A percentile compares a stretch with the other conserved stretches of the same genome.
Conservation (phyloP, 495 filamentous ascomycete species). For the Patellaria atrata region DNA sequence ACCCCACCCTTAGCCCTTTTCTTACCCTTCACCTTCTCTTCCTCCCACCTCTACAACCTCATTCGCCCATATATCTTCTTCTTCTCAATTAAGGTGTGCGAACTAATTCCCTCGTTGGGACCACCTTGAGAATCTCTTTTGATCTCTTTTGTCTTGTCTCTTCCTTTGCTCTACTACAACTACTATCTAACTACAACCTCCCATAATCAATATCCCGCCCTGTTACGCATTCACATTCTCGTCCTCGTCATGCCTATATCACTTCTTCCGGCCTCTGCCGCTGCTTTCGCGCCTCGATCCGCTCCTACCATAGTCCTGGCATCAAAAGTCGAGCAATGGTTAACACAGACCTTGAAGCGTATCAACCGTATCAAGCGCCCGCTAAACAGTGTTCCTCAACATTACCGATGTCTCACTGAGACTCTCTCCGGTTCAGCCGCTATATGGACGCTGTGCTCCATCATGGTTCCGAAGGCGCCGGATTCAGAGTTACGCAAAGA, state of each 20-base stretch:
- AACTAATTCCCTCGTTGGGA: slow-evolving; percentile 46
- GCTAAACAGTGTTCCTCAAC: slow-evolving; percentile 92
- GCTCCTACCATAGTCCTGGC: slow-evolving; percentile 92
- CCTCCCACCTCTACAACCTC: slow-evolving; percentile 26
- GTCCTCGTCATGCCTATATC: slow-evolving; percentile 67
- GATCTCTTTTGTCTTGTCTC: slow-evolving; percentile 39
- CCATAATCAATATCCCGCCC: slow-evolving; percentile 15
- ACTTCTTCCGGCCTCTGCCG: slow-evolving; percentile 87
- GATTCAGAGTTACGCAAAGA: slow-evolving; percentile 78
- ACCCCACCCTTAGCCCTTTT: slow-evolving; percentile 17
- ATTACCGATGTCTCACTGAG: slow-evolving; percentile 92
- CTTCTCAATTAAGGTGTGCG: slow-evolving; percentile 33
- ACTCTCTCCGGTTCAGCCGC: slow-evolving; percentile 81
- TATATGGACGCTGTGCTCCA: slow-evolving; percentile 88
- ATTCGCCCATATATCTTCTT: slow-evolving; percentile 28
- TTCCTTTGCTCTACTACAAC: slow-evolving; percentile 30
- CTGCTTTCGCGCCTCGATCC: slow-evolving; percentile 88
- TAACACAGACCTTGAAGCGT: slow-evolving; percentile 91
- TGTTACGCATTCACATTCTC: slow-evolving; percentile 25
- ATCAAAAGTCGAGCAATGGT: slow-evolving; percentile 91
- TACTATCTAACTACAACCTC: slow-evolving; percentile 20
- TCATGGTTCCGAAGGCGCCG: slow-evolving; percentile 87
- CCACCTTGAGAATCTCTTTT: slow-evolving; percentile 22
- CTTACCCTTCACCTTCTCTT: slow-evolving; percentile 25
- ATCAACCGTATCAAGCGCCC: slow-evolving; percentile 96